Base-by-base conservation (phyloP, 2,329 filamentous ascomycete genomes). In the Microdochium trichocladiopsis region DNA sequence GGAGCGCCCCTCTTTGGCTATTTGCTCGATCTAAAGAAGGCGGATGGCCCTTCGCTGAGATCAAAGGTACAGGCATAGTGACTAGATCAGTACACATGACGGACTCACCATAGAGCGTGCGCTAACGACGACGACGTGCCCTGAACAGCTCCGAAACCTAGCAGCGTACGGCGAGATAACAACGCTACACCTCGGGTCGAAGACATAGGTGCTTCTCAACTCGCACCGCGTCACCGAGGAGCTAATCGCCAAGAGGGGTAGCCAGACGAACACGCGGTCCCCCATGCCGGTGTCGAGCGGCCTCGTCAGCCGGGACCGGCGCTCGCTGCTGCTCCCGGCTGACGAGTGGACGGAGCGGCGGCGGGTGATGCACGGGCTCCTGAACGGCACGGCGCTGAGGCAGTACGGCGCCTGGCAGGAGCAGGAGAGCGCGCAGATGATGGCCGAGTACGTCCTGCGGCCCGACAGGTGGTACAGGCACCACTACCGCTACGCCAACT, bases 141-240 rank as follows among this genome's bases (percentile, higher is more conserved):
- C n/a, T n/a, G n/a, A n/a, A n/a, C n/a, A n/a, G n/a, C n/a, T n/a
- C n/a, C n/a, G n/a, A n/a, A n/a, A n/a, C n/a, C n/a, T n/a, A n/a
- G n/a, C n/a, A n/a, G n/a, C n/a, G n/a, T 61, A 61, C 50, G 62
- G 62, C n/a, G 62, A 64, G 22, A 61, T 64, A 60, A 56, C 58
- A 24, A 63, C 62, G 1, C 25, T 64, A 16, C 56, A 59, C 48
- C 53, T 67, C 33, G 64, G 64, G 10, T 56, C 61, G 25, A 71
- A 69, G 51, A 73, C 69, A 1, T 73, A 68, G 68, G 60, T 76
- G 18, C 59, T 74, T 16, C 64, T 76, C 5, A 76, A 76, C 56
- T 66, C 56, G 14, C 56, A 63, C 24, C 68, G 72, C 6, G 69
- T 72, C 2, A 66, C 71, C 23, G 59, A 58, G 2, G 63, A 67